Evolutionary conservation across 179 eudicot species (phyloP).

Genomic region (Beta corolliflora): DNA sequence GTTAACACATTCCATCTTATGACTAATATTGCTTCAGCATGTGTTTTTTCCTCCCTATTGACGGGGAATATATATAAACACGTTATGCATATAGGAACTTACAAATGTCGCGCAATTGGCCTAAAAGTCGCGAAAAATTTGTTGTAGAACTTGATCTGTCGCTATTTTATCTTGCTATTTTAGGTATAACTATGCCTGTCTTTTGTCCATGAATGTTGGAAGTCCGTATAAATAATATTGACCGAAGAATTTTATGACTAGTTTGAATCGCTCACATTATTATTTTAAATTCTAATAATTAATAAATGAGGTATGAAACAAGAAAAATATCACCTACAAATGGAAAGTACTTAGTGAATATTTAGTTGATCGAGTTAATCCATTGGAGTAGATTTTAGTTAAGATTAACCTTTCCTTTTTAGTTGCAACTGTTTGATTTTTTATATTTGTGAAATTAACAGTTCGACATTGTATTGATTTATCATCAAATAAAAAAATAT

Average conservation of each 20-base stretch:
- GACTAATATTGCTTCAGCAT: not conserved
- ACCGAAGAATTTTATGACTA: constrained; percentile 14
- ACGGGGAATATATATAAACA: not conserved
- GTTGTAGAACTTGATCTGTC: constrained; percentile 6
- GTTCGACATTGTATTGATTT: no score
- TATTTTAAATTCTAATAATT: not conserved
- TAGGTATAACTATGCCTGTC: constrained; percentile 1
- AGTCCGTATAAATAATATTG: not conserved
- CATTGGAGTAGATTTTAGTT: no score
- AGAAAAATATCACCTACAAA: not conserved
- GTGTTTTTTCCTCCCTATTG: not conserved
- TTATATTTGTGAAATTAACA: no score
- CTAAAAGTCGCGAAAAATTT: constrained; percentile 4
- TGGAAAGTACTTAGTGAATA: no score
- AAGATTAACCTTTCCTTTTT: no score
- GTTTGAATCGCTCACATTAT: constrained; percentile 1
- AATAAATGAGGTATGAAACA: not conserved
- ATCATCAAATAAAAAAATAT: no score
- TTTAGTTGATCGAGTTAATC: no score
- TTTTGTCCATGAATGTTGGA: constrained; percentile 22
- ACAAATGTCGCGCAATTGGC: not conserved
- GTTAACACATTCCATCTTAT: no score
- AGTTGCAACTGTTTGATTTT: no score
- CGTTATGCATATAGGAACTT: not conserved
- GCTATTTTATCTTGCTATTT: not conserved